phyloP scores from a whole-genome alignment of 192 early-diverging fungal genomes.

The Rhizophagus prolifer region DNA sequence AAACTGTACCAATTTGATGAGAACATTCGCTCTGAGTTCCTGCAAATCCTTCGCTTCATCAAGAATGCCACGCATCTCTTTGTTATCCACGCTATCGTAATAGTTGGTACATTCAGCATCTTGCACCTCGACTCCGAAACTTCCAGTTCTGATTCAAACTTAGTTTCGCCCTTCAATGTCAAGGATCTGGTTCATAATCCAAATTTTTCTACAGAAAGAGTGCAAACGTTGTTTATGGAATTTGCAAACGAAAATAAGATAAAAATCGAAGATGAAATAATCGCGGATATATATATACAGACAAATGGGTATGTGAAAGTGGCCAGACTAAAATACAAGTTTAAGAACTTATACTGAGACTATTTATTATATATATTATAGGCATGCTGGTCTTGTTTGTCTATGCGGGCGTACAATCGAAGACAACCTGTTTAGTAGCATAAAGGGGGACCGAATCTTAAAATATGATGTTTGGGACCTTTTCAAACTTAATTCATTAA shows the following conservation, averaged over 20 bases:
- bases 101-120: not conserved
- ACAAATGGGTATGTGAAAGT: slow-evolving; percentile 9
- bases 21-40: not conserved
- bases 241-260: not conserved
- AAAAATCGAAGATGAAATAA: not conserved
- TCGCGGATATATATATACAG: not conserved
- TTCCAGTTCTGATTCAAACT: not conserved
- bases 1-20: not conserved
- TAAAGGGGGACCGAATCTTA: no score
- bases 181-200: not conserved
- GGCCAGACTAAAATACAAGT: no score
- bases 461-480: no score
- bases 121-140: not conserved
- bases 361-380: no score
- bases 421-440: not conserved
- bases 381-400: not conserved
- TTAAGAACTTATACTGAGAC: no score
- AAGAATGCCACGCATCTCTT: not conserved
- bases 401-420: not conserved
- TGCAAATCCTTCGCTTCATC: not conserved
- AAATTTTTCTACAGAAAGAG: not conserved
- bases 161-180: not conserved
- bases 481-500: no score
- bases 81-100: not conserved
- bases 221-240: not conserved